Evolutionary conservation across 2,329 filamentous ascomycete species (phyloP), one percentile per base, ranked within the genome.

Genomic region (Venturia oleaginea): DNA sequence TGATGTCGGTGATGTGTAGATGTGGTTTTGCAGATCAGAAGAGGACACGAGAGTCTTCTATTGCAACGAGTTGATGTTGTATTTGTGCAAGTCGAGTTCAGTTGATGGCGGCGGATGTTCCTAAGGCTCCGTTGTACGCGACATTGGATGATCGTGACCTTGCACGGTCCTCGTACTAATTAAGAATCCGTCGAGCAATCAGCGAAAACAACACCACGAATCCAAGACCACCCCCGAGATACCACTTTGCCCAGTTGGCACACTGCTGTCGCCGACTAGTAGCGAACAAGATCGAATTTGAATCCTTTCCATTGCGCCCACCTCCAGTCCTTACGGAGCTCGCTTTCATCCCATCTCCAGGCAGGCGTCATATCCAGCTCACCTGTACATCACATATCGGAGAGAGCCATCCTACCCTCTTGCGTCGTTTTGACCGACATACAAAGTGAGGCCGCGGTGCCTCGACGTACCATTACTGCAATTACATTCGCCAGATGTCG

Each of bases 401-500:
- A 57, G 15, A n/a, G 30, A n/a, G 19, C 51, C 51, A 19, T 10
- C 4, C 27, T 19, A 57, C 27, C 4, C 11, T 34, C 51, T 34
- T 57, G 51, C 37, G 59, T 37, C 59, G 59, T 34, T 60, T 60
- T 60, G 59, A 17, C 37, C 59, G 59, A n/a, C 59, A 40, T 19
- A 13, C 46, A 54, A 37, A 8, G 62, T 34, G 62, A 57, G 62
- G 62, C 62, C 62, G 30, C 34, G 34, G 62, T 57, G 62, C 62
- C 62, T 57, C 40, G 22, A 51, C n/a, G 22, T 32, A 43, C 42
- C 38, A 51, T 17, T 19, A 62, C 32, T n/a, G 37, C 40, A 51
- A 38, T 51, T 11, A 24, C 42, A 13, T n/a, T 55, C 63, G 24
- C 37, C 61, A 48, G 34, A 70, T 71, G 72, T 76, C 74, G 79